phyloP scores from a whole-genome alignment of 345 rosid species.

The Aegle marmelos region DNA sequence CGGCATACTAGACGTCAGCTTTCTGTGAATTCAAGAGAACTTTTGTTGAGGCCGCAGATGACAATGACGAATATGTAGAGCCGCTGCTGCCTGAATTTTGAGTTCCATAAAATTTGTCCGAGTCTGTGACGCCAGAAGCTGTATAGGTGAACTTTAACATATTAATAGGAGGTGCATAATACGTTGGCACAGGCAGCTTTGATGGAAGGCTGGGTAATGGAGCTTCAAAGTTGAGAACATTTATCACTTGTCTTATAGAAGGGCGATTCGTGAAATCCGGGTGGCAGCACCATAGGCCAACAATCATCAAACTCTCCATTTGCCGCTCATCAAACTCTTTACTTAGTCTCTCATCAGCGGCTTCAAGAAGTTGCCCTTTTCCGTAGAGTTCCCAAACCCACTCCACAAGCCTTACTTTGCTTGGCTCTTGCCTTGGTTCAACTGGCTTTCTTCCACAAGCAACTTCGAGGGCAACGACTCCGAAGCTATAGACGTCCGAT shows the following conservation, averaged over 20 bases:
- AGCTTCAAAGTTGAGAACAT: constrained; percentile 41
- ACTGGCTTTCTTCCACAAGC: constrained; percentile 42
- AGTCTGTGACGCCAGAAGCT: constrained; percentile 15
- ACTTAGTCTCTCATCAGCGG: constrained; percentile 25
- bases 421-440: constrained; percentile 22
- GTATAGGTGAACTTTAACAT: constrained; percentile 18
- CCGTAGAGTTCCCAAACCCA: constrained; percentile 58
- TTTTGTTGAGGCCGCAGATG: constrained; percentile 17
- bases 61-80: constrained; percentile 19
- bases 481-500: constrained; percentile 53
- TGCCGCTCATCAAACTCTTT: constrained; percentile 30
- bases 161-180: constrained; percentile 35
- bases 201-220: constrained; percentile 46
- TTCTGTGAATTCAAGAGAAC: constrained; percentile 7
- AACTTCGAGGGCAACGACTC: constrained; percentile 46
- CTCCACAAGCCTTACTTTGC: constrained; percentile 37
- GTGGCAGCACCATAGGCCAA: constrained; percentile 54
- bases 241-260: constrained; percentile 43
- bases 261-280: constrained; percentile 44
- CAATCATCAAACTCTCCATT: constrained; percentile 38
- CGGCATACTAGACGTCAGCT: not conserved
- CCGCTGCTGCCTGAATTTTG: constrained; percentile 20
- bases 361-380: constrained; percentile 21
- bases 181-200: constrained; percentile 47
- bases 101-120: constrained; percentile 19